These are phyloP conservation scores for Thelonectria discophora DNA, from an alignment of 2,329 filamentous ascomycete species.

Conservation along the genomic window DNA sequence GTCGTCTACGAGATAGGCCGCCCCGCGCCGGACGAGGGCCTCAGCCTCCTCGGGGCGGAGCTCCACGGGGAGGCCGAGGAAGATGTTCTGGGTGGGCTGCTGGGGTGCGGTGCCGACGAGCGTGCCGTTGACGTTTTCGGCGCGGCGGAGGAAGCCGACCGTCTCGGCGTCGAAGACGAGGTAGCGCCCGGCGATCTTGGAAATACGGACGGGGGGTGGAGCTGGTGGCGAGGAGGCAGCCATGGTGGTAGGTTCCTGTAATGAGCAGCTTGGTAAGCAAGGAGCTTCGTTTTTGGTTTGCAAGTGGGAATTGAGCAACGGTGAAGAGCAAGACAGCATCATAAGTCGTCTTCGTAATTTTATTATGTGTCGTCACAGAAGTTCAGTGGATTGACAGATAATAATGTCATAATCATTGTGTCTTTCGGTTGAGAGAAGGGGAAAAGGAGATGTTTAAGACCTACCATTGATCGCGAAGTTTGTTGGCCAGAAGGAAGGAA, in stretches of 20 bases:
- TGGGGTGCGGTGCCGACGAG: slow-evolving; percentile 90
- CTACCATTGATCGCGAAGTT: slow-evolving; percentile 33
- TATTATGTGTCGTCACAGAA: slow-evolving; percentile 55
- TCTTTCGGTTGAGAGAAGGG: slow-evolving; percentile 13
- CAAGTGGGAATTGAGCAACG: slow-evolving; percentile 18
- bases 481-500: slow-evolving; percentile 34
- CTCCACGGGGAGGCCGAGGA: slow-evolving; percentile 87
- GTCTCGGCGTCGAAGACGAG: slow-evolving; percentile 88
- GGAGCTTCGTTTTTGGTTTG: slow-evolving; percentile 16
- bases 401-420: slow-evolving; percentile 61
- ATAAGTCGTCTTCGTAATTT: slow-evolving; percentile 58
- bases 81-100: slow-evolving; percentile 93
- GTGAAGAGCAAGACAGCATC: slow-evolving; percentile 39
- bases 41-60: slow-evolving; percentile 90
- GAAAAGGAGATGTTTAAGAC: slow-evolving; percentile 20
- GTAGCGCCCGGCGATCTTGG: slow-evolving; percentile 80
- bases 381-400: slow-evolving; percentile 70
- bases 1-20: slow-evolving; percentile 85
- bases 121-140: slow-evolving; percentile 85
- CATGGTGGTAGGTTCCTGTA: slow-evolving; percentile 39
- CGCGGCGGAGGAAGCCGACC: slow-evolving; percentile 78
- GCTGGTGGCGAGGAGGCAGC: slow-evolving; percentile 17
- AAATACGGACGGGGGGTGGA: slow-evolving; percentile 74
- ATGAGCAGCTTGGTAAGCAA: slow-evolving; percentile 32
- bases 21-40: slow-evolving; percentile 78